Conservation (phyloP, 768 basidiomycete species). For the Suillus fuscotomentosus region DNA sequence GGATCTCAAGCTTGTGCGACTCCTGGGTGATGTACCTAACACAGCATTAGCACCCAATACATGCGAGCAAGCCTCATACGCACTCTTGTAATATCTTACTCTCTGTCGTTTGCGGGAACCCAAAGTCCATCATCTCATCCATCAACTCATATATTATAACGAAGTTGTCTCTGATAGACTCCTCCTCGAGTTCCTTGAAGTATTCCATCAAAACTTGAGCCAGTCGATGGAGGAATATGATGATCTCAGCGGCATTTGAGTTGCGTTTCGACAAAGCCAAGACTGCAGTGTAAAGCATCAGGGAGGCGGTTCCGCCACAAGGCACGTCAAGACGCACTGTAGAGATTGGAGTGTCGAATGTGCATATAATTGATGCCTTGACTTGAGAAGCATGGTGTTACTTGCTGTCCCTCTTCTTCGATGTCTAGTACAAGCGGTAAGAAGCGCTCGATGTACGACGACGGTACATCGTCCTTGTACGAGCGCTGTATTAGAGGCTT, state of each 20-base stretch:
- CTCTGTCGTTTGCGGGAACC: slow-evolving; percentile 98
- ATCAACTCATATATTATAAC: slow-evolving; percentile 98
- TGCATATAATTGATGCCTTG: slow-evolving; percentile 99
- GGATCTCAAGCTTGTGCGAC: slow-evolving; percentile 93
- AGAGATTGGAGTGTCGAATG: slow-evolving; percentile 96
- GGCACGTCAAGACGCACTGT: slow-evolving; percentile 56
- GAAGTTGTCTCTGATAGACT: slow-evolving; percentile 98
- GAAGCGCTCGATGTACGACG: slow-evolving; percentile 90
- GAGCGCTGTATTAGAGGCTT: slow-evolving; percentile 96
- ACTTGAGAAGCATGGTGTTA: slow-evolving; percentile 94
- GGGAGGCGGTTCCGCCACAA: neutral
- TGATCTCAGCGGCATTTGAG: slow-evolving; percentile 92
- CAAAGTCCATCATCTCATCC: slow-evolving; percentile 99
- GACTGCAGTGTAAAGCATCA: slow-evolving; percentile 47
- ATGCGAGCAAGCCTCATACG: neutral
- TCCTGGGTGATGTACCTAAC: slow-evolving; percentile 95
- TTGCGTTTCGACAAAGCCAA: slow-evolving; percentile 96
- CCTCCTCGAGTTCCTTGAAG: slow-evolving; percentile 99
- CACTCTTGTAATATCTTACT: slow-evolving; percentile 98
- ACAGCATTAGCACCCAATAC: slow-evolving; percentile 1
- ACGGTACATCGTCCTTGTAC: slow-evolving; percentile 92
- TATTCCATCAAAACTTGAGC: slow-evolving; percentile 94
- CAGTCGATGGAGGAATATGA: slow-evolving; percentile 93
- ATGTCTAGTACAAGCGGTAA: slow-evolving; percentile 91
- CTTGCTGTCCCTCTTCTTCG: slow-evolving; percentile 95